phyloP scores from a whole-genome alignment of 2,329 filamentous ascomycete genomes.

The Salinomyces thailandicus region DNA sequence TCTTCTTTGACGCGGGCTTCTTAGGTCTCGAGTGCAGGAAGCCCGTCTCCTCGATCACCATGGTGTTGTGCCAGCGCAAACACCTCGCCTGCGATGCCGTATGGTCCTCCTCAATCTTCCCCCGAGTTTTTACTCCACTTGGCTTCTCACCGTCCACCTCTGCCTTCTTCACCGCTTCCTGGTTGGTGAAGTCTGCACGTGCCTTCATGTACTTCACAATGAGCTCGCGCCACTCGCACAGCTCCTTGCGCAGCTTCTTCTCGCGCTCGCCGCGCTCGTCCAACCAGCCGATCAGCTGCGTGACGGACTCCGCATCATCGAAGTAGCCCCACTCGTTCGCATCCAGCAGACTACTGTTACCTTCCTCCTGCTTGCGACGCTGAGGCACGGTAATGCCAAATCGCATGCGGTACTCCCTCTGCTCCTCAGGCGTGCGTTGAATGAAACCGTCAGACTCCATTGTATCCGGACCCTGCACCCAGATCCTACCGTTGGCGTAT shows the following conservation, averaged over 20 bases:
- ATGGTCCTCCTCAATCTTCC: slow-evolving; percentile 48
- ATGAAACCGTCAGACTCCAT: slow-evolving; percentile 80
- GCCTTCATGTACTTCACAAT: slow-evolving; percentile 61
- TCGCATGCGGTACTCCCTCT: slow-evolving; percentile 63
- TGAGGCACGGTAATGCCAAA: slow-evolving; percentile 78
- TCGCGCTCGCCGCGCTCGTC: slow-evolving; percentile 81
- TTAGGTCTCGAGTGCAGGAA: slow-evolving; percentile 25
- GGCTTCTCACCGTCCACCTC: slow-evolving; percentile 35
- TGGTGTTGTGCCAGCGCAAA: slow-evolving; percentile 55
- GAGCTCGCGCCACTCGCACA: slow-evolving; percentile 61
- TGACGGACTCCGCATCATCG: slow-evolving; percentile 66
- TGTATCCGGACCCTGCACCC: slow-evolving; percentile 91
- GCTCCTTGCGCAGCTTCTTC: slow-evolving; percentile 75
- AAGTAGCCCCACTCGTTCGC: slow-evolving; percentile 87
- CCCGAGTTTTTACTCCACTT: slow-evolving; percentile 52
- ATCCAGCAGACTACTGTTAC: slow-evolving; percentile 62
- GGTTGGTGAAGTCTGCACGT: slow-evolving; percentile 29
- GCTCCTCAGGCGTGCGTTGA: slow-evolving; percentile 59
- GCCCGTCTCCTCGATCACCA: slow-evolving; percentile 36
- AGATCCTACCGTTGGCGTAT: slow-evolving; percentile 90
- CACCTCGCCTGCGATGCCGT: slow-evolving; percentile 48
- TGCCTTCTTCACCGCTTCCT: slow-evolving; percentile 40
- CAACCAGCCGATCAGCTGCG: slow-evolving; percentile 75
- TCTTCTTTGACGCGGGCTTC: slow-evolving; percentile 25
- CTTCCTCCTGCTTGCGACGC: slow-evolving; percentile 78